phyloP scores from a whole-genome alignment of 495 filamentous ascomycete genomes.

The Pseudomonodictys pantanalensis region DNA sequence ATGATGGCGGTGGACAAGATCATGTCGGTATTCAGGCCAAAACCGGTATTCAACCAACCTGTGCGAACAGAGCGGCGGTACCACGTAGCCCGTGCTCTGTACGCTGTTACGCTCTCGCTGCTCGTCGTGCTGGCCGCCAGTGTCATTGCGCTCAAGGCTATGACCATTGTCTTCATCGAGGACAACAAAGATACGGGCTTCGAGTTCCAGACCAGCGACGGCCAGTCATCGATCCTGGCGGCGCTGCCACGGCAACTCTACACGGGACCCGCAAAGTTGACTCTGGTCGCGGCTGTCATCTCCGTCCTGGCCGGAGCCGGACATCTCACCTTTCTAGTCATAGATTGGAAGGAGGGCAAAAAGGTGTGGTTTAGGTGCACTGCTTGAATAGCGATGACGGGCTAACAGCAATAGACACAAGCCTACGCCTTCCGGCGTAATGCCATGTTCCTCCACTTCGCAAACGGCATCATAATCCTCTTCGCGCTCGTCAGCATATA shows the following conservation, averaged over 20 bases:
- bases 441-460: constrained; percentile 28
- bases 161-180: constrained; percentile 25
- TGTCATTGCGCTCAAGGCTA: constrained; percentile 21
- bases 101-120: neutral
- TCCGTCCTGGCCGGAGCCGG: constrained; percentile 3
- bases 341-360: constrained; percentile 18
- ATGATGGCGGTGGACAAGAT: constrained; percentile 4
- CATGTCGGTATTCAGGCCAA: constrained; percentile 5
- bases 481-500: constrained; percentile 23
- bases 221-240: constrained; percentile 11
- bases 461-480: constrained; percentile 24
- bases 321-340: constrained; percentile 8
- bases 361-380: constrained; percentile 8
- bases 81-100: constrained; percentile 9
- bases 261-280: constrained; percentile 15
- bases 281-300: constrained; percentile 11
- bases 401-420: constrained; percentile 13
- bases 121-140: constrained; percentile 5
- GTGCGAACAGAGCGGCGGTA: constrained; percentile 10
- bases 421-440: constrained; percentile 28
- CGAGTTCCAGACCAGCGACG: constrained; percentile 19
- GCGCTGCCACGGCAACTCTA: constrained; percentile 18
- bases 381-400: neutral
- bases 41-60: constrained; percentile 29
- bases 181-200: constrained; percentile 25